Base-by-base conservation (phyloP, 192 early-diverging fungal genomes). In the Coemansia sp. region DNA sequence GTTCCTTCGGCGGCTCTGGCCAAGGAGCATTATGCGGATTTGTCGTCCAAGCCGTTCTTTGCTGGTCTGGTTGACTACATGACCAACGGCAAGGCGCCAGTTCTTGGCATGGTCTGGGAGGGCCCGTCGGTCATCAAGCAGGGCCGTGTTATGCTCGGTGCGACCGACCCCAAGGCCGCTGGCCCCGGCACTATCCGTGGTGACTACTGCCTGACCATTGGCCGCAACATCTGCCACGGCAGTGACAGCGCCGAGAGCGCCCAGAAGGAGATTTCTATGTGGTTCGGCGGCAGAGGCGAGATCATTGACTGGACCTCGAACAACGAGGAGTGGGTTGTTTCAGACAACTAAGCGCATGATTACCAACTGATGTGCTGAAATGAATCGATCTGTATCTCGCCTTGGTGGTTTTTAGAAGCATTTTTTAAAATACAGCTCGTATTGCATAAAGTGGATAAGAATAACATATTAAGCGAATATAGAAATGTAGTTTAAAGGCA, bases 111-210 rank as follows among this genome's bases (percentile, higher is more conserved):
- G 83, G 69, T 94, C 60, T 94, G 93, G 93, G 86, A 90, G 75
- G 93, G 92, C 21, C 86, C 84, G 49, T 88, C 91, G 70, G 94
- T 94, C 10, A 91, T 96, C 81, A 85, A 87, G 72, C 88, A 92
- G 82, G 92, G 93, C 61, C 89, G 94, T 62, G 75, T 85, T 39
- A 88, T 96, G 84, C 87, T 96, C 68, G 94, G 94, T 59, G 94
- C 92, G 29, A 97, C 95, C 64, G 93, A 95, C 82, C 95, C 95
- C 60, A 82, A 90, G 68, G 88, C 88, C 21, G 82, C 94, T 55
- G 86, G 84, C 49, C 92, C 93, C 52, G 94, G 94, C 53, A 92
- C 91, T 62, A 93, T 96, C 84, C 91, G 94, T 65, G 93, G 91
- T 53, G 90, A 91, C 75, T 91, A 84, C 81, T 91, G 88, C 81